Percentiles rank a stretch among this genome's conserved stretches.
phyloP scores from a whole-genome alignment of 441 rosid genomes.

The Codiaeum variegatum region DNA sequence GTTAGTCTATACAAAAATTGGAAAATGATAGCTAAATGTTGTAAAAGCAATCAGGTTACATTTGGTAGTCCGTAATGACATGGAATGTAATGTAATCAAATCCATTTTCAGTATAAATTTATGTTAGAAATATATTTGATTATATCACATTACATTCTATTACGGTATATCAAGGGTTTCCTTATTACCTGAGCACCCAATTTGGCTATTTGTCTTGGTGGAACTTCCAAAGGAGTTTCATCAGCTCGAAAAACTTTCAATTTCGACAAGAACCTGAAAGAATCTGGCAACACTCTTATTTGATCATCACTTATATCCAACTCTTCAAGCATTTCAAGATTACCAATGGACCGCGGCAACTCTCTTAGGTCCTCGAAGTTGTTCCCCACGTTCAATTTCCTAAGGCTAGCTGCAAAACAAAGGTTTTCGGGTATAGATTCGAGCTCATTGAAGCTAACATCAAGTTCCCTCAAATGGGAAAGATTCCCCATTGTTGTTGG shows the following conservation, averaged over 20 bases:
- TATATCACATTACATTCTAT: too few relatives aligned
- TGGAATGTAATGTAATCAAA: too few relatives aligned
- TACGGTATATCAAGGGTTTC: too few relatives aligned
- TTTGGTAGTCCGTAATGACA: too few relatives aligned
- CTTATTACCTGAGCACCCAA: conserved; percentile 62
- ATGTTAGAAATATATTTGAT: too few relatives aligned
- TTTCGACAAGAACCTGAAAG: conserved; percentile 46
- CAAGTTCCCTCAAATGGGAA: conserved; percentile 51
- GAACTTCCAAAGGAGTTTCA: conserved; percentile 64
- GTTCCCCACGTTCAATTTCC: conserved; percentile 51
- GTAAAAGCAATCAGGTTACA: not conserved
- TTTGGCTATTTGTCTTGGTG: conserved; percentile 46
- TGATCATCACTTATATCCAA: conserved; percentile 63
- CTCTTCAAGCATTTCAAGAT: conserved; percentile 64
- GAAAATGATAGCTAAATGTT: not conserved
- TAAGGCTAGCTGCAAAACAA: conserved; percentile 42
- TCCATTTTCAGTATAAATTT: too few relatives aligned
- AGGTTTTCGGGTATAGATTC: conserved; percentile 55
- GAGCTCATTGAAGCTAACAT: conserved; percentile 65
- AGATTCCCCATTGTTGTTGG: conserved; percentile 60
- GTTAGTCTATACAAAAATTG: not conserved
- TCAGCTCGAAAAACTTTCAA: conserved; percentile 43
- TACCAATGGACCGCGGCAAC: conserved; percentile 57
- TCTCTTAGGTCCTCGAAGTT: conserved; percentile 64
- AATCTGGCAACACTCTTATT: conserved; percentile 49